Percentiles rank a stretch among this genome's conserved stretches.
Conservation (phyloP, 257 asterid species). For the Hygrophila difformis region DNA sequence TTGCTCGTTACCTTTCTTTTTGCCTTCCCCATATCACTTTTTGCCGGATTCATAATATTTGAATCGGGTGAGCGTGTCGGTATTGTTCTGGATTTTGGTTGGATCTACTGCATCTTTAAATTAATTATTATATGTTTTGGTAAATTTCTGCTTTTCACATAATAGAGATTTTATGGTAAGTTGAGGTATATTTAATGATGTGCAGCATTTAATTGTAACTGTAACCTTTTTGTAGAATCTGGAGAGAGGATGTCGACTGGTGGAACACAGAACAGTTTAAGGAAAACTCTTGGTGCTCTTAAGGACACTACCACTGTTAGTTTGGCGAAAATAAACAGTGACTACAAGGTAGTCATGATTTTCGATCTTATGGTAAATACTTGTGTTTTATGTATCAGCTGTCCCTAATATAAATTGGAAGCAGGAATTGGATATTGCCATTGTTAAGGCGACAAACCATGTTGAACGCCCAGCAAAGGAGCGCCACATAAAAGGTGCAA, state of each 20-base stretch:
- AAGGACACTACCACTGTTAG: slow-evolving; percentile 93
- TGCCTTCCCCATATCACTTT: neutral
- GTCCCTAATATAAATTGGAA: slow-evolving; percentile 5
- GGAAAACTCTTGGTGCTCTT: slow-evolving; percentile 93
- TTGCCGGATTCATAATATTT: neutral
- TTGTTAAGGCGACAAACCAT: slow-evolving; percentile 97
- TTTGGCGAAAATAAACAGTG: slow-evolving; percentile 92
- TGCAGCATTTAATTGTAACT: slow-evolving; percentile 12
- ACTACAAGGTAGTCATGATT: slow-evolving; percentile 58
- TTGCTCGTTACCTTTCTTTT: neutral
- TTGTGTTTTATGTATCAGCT: slow-evolving; percentile 3
- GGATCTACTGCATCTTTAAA: slow-evolving; percentile 1
- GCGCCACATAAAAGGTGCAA: slow-evolving; percentile 75
- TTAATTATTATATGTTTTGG: slow-evolving; percentile 5
- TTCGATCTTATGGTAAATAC: neutral
- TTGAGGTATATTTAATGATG: slow-evolving; percentile 19
- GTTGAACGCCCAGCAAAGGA: slow-evolving; percentile 95
- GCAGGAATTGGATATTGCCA: slow-evolving; percentile 93
- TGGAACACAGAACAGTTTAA: slow-evolving; percentile 73
- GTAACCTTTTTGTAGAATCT: slow-evolving; percentile 22
- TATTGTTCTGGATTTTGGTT: no score
- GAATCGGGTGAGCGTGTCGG: slow-evolving; percentile 5
- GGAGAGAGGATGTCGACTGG: slow-evolving; percentile 70
- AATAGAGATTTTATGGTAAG: slow-evolving; percentile 10
- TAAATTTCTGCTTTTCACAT: no score